A percentile compares a stretch with the other conserved stretches of the same genome.
phyloP scores from a whole-genome alignment of 305 asterid genomes.

The Rubia balearica region DNA sequence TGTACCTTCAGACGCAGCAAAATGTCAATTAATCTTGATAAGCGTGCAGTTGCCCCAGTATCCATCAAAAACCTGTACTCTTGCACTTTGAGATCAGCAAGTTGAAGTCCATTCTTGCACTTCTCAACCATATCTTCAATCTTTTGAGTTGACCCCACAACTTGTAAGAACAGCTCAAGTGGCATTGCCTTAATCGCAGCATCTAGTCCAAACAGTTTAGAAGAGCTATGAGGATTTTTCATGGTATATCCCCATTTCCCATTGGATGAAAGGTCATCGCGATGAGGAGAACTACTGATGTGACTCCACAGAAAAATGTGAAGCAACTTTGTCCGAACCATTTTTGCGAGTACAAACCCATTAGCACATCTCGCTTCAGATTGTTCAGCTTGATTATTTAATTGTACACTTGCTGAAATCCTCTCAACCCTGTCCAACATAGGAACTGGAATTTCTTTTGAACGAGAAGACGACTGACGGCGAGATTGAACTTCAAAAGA shows the following conservation, averaged over 20 bases:
- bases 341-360: constrained; percentile 74
- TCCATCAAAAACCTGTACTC: constrained; percentile 62
- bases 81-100: constrained; percentile 62
- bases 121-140: constrained; percentile 58
- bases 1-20: constrained; percentile 77
- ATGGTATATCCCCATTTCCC: constrained; percentile 39
- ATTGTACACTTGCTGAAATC: constrained; percentile 35
- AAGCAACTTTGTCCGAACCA: constrained; percentile 83
- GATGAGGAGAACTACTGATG: constrained; percentile 43
- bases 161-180: constrained; percentile 77
- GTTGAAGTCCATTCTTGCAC: constrained; percentile 55
- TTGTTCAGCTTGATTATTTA: constrained; percentile 44
- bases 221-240: constrained; percentile 76
- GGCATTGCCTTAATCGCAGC: constrained; percentile 72
- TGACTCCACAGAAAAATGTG: constrained; percentile 77
- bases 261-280: constrained; percentile 48
- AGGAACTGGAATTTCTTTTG: constrained; percentile 47
- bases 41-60: constrained; percentile 66
- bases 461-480: constrained; percentile 36
- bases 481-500: constrained; percentile 62
- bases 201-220: constrained; percentile 60
- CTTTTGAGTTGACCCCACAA: constrained; percentile 66
- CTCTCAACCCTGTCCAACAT: constrained; percentile 61
- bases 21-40: constrained; percentile 67
- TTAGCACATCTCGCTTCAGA: constrained; percentile 62